Evolutionary conservation across 257 asterid genomes (phyloP).

Genomic region (Forsythia viridissima): DNA sequence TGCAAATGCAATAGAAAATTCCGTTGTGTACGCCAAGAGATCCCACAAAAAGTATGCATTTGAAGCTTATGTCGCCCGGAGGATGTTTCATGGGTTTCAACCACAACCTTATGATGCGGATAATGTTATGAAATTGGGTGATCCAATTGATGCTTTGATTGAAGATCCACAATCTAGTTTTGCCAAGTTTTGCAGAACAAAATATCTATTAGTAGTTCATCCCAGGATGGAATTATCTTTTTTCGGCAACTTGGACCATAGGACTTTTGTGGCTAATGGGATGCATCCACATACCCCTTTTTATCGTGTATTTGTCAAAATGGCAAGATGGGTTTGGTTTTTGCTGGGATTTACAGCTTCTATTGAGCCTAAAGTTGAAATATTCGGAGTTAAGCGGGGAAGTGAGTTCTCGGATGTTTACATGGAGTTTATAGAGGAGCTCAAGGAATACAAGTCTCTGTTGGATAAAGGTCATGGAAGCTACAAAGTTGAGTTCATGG

Average conservation of each 20-base stretch:
- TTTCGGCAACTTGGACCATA: slow-evolving; percentile 73
- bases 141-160: slow-evolving; percentile 58
- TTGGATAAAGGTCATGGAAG: slow-evolving; percentile 35
- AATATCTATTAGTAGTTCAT: slow-evolving; percentile 69
- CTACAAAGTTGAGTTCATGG: slow-evolving; percentile 75
- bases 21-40: slow-evolving; percentile 61
- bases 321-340: slow-evolving; percentile 83
- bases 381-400: slow-evolving; percentile 60
- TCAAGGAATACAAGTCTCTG: slow-evolving; percentile 41
- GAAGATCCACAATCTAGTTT: slow-evolving; percentile 67
- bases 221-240: slow-evolving; percentile 70
- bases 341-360: slow-evolving; percentile 56
- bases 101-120: slow-evolving; percentile 32
- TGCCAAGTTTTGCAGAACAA: slow-evolving; percentile 67
- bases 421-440: slow-evolving; percentile 69
- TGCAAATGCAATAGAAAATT: slow-evolving; percentile 52
- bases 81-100: slow-evolving; percentile 61
- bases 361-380: slow-evolving; percentile 45
- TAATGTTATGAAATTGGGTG: slow-evolving; percentile 47
- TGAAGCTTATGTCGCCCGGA: slow-evolving; percentile 73
- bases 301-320: slow-evolving; percentile 67
- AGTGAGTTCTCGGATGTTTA: slow-evolving; percentile 52
- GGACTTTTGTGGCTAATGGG: slow-evolving; percentile 58
- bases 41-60: slow-evolving; percentile 75
- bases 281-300: slow-evolving; percentile 72